These are phyloP conservation scores for Leccinellum albellum DNA, from an alignment of 768 basidiomycete genomes.

Conservation along the genomic window DNA sequence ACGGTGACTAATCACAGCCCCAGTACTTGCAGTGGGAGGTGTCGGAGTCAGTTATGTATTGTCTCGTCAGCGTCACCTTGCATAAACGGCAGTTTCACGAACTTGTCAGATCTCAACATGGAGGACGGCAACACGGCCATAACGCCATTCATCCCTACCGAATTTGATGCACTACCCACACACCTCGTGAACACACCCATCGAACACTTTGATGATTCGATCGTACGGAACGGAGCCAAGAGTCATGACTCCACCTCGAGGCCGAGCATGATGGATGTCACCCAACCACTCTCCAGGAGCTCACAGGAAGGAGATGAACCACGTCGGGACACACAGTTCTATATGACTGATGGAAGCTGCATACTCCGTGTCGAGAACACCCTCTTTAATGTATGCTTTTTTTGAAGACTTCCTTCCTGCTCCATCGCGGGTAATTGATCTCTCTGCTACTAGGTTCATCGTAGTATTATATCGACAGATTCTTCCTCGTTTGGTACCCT, in stretches of 20 bases:
- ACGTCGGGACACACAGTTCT: slow-evolving; percentile 50
- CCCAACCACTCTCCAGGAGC: not conserved
- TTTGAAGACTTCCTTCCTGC: not conserved
- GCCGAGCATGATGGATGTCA: not conserved
- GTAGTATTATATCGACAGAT: slow-evolving; percentile 57
- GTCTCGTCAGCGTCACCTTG: no score
- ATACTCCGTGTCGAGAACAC: slow-evolving; percentile 59
- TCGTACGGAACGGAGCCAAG: slow-evolving; percentile 8
- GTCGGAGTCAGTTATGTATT: not conserved
- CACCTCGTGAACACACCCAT: not conserved
- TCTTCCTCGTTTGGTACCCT: slow-evolving; percentile 61
- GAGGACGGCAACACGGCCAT: slow-evolving; percentile 3
- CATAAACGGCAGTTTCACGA: no score
- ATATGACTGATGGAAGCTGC: slow-evolving; percentile 67
- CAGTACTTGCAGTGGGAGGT: not conserved
- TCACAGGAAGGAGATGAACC: slow-evolving; percentile 12
- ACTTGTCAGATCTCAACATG: slow-evolving; percentile 14
- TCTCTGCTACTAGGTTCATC: slow-evolving; percentile 50
- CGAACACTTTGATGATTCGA: slow-evolving; percentile 5
- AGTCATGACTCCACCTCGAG: slow-evolving; percentile 8
- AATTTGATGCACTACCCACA: slow-evolving; percentile 12
- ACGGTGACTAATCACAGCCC: no score
- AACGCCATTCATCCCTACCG: slow-evolving; percentile 21
- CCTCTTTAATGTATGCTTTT: slow-evolving; percentile 58
- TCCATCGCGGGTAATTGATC: slow-evolving; percentile 2